Evolutionary conservation across 495 filamentous ascomycete genomes (phyloP), one percentile per base, ranked within the genome.

Genomic region (Penicillium crystallinum): DNA sequence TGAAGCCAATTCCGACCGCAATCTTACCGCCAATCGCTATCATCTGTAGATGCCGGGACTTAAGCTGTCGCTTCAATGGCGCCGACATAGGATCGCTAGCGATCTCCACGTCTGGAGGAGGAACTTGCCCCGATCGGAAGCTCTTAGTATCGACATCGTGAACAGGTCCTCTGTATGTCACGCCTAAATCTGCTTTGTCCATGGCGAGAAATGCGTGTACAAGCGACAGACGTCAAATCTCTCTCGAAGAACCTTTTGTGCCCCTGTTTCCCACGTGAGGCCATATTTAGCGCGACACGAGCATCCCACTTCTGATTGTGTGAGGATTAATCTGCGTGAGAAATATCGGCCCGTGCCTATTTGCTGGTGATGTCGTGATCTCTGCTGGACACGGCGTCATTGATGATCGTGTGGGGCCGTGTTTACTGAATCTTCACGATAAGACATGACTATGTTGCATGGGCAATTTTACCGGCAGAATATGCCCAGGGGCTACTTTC

Each of bases 1-100:
- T 18, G 21, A 18, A 43, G 12, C 3, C 9, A 36, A 6, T 17
- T 37, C 14, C n/a, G 31, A 29, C 15, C 18, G 23, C 3, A 25
- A 12, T 48, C 56, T 29, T 14, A 66, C 63, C 66, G 42, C 83
- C 84, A 25, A 87, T 77, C 2, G 84, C 85, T 70, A 89, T 88
- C 83, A 88, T 87, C 60, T 79, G 78, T 21, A 87, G 57, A 68
- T 89, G 85, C 19, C 84, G 71, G 7, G 77, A 81, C 62, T 86
- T 82, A 30, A 88, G 68, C 41, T 81, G 79, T 17, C 84, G 73
- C 53, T 73, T 65, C 46, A 71, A 54, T 39, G 69, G 69, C 42
- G 61, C 63, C 3, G 52, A 52, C 17, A 64, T 48, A 14, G 61
- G 61, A 35, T 71, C 62, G n/a, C 49, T 45, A 7, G 34, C 21